Percentiles rank a stretch among this genome's conserved stretches.
Conservation (phyloP, 2,329 filamentous ascomycete species). For the Ploettnerulaceae sp. region DNA sequence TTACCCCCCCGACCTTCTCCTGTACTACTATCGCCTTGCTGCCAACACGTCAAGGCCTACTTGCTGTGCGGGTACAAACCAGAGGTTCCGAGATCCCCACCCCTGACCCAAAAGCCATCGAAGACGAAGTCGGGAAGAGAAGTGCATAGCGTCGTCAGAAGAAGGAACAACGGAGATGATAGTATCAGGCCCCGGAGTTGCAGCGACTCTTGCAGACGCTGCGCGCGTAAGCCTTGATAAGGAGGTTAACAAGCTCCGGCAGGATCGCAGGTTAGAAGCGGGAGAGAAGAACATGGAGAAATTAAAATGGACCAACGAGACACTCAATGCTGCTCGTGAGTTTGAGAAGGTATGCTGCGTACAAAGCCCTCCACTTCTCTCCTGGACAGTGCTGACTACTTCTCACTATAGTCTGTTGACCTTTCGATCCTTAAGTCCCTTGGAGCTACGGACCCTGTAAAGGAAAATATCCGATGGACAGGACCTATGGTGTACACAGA, state of each 20-base stretch:
- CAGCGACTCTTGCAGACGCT: conserved; percentile 1
- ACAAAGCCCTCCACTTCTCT: background rate
- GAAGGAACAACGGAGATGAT: conserved; percentile 2
- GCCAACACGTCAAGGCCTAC: conserved; percentile 1
- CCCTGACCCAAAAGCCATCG: background rate
- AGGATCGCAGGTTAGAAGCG: background rate
- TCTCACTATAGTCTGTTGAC: conserved; percentile 1
- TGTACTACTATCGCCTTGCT: background rate
- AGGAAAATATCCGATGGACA: background rate
- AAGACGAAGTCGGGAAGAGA: conserved; percentile 3
- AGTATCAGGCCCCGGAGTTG: background rate
- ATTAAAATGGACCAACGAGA: conserved; percentile 5
- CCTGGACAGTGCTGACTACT: background rate
- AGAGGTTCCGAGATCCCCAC: background rate
- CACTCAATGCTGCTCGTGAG: background rate
- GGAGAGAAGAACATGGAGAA: background rate
- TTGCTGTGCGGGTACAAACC: background rate
- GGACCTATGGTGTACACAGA: conserved; percentile 14
- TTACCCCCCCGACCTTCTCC: background rate
- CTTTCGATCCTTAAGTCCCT: conserved; percentile 2
- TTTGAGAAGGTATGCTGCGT: background rate
- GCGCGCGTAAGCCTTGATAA: conserved; percentile 6
- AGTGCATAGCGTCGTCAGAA: background rate
- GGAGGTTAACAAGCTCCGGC: background rate
- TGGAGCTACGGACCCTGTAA: background rate